Percentiles rank a stretch among this genome's conserved stretches.
Conservation (phyloP, 768 basidiomycete genomes). For the Amyloporia xantha region DNA sequence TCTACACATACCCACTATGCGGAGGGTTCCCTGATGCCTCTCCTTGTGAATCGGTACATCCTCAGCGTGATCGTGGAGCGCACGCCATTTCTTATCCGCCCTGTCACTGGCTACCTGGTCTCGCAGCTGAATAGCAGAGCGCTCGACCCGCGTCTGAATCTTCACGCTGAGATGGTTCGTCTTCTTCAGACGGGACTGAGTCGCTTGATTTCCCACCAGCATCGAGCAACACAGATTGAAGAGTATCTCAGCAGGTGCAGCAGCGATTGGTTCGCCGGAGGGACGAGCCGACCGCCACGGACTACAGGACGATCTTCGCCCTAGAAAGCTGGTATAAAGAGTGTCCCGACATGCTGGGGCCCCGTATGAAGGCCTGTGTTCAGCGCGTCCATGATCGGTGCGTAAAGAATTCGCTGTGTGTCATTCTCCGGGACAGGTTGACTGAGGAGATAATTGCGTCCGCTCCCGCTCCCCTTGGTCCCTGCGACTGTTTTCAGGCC, state of each 20-base stretch:
- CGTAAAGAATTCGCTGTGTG: no score
- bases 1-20: slow-evolving; percentile 25
- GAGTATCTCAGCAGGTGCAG: slow-evolving; percentile 25
- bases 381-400: slow-evolving; percentile 33
- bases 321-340: slow-evolving; percentile 23
- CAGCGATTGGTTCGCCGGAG: slow-evolving; percentile 29
- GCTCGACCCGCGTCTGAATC: slow-evolving; percentile 24
- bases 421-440: no score
- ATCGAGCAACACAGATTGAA: slow-evolving; percentile 39
- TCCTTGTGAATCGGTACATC: slow-evolving; percentile 26
- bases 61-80: slow-evolving; percentile 24
- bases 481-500: no score
- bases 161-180: slow-evolving; percentile 22
- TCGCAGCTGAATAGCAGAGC: slow-evolving; percentile 7
- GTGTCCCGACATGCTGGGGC: slow-evolving; percentile 22
- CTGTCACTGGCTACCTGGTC: slow-evolving; percentile 18
- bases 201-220: no score
- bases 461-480: no score
- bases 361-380: slow-evolving; percentile 31
- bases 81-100: slow-evolving; percentile 28
- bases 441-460: no score
- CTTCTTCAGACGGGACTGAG: no score
- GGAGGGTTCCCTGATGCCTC: slow-evolving; percentile 31
- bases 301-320: slow-evolving; percentile 39
- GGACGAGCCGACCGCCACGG: slow-evolving; percentile 35